Conservation (phyloP, 306 rosid genomes). For the Trifolium pratense region DNA sequence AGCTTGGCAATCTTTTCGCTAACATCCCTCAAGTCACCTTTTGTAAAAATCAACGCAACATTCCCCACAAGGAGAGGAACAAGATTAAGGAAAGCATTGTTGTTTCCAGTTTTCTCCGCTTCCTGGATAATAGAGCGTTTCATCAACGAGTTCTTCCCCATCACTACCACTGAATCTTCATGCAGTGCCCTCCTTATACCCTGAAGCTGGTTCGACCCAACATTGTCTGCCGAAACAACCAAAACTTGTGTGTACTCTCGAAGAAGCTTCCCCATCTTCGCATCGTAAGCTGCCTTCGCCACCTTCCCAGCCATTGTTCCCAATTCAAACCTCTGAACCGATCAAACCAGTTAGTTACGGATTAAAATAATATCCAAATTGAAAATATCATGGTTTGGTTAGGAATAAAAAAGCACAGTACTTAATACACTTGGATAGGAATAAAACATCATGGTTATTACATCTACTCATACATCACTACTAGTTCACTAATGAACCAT, state of each 20-base stretch:
- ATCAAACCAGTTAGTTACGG: neutral
- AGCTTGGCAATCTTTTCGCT: conserved; percentile 70
- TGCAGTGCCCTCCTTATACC: conserved; percentile 68
- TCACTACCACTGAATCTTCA: conserved; percentile 68
- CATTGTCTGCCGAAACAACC: conserved; percentile 74
- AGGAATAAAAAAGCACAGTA: neutral
- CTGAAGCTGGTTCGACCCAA: conserved; percentile 73
- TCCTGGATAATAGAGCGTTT: conserved; percentile 55
- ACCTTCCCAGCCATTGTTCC: conserved; percentile 58
- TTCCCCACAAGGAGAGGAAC: conserved; percentile 80
- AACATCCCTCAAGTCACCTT: conserved; percentile 55
- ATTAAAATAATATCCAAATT: neutral
- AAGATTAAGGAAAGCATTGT: conserved; percentile 65
- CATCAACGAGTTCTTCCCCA: conserved; percentile 79
- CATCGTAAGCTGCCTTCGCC: conserved; percentile 69
- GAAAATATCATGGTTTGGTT: no score
- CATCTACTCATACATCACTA: neutral
- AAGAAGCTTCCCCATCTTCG: conserved; percentile 70
- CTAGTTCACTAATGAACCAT: neutral
- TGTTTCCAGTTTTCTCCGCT: conserved; percentile 60
- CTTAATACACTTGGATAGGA: neutral
- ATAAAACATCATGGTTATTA: neutral
- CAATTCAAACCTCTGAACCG: neutral
- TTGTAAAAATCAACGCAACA: conserved; percentile 80
- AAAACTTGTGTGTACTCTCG: conserved; percentile 67